Percentiles rank a stretch among this genome's conserved stretches.
phyloP scores from a whole-genome alignment of 805 yeast genomes.

The Kuraishia floccosa region DNA sequence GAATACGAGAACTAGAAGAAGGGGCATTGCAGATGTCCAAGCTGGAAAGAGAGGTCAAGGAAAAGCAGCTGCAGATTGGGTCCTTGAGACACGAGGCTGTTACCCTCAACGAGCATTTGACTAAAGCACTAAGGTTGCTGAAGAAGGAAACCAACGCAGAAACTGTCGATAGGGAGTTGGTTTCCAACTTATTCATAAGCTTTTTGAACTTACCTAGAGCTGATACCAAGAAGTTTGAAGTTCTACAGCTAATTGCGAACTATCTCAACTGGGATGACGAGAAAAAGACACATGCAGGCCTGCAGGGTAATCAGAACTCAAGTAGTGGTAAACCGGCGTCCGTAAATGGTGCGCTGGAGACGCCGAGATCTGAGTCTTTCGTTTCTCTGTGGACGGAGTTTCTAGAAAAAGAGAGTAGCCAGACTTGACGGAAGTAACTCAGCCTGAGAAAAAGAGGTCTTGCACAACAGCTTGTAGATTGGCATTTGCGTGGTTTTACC shows the following conservation, averaged over 20 bases:
- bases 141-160: constrained; percentile 69
- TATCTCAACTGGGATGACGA: constrained; percentile 84
- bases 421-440: too few species aligned
- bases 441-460: too few species aligned
- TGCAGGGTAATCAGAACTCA: constrained; percentile 25
- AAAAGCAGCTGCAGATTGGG: constrained; percentile 72
- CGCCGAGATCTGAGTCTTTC: constrained; percentile 25
- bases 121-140: constrained; percentile 82
- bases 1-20: constrained; percentile 7
- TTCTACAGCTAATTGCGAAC: constrained; percentile 71
- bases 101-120: constrained; percentile 83
- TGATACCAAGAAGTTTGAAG: constrained; percentile 91
- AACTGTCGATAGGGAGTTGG: constrained; percentile 77
- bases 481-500: too few species aligned
- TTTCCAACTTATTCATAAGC: constrained; percentile 76
- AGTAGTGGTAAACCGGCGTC: constrained; percentile 14
- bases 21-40: constrained; percentile 16
- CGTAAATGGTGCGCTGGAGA: background rate
- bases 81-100: constrained; percentile 92
- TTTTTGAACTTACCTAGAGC: constrained; percentile 84
- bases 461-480: too few species aligned
- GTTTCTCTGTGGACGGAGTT: constrained; percentile 75
- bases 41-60: constrained; percentile 46
- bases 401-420: constrained; percentile 65
- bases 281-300: constrained; percentile 66